Evolutionary conservation across 2,329 filamentous ascomycete genomes (phyloP).

Genomic region (Xylaria sp.): DNA sequence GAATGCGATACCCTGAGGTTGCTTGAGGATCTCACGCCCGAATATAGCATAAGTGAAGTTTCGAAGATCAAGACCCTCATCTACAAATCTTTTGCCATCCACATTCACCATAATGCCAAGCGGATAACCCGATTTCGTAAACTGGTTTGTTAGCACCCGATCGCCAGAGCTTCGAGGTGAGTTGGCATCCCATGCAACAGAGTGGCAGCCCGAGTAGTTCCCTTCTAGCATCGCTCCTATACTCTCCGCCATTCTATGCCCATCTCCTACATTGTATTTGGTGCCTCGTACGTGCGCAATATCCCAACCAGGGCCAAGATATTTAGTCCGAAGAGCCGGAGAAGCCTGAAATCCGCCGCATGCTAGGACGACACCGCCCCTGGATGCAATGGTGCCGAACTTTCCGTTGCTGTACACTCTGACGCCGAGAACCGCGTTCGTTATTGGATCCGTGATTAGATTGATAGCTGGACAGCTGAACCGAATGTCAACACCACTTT

Average conservation of each 20-base stretch:
- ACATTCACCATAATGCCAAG: constrained; percentile 73
- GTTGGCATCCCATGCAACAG: constrained; percentile 73
- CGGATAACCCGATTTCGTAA: constrained; percentile 76
- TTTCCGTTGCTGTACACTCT: constrained; percentile 34
- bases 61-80: constrained; percentile 72
- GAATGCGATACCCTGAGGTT: constrained; percentile 69
- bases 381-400: constrained; percentile 45
- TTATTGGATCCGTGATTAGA: constrained; percentile 36
- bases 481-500: constrained; percentile 34
- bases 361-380: constrained; percentile 59
- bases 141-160: constrained; percentile 70
- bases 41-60: constrained; percentile 77
- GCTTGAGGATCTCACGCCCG: constrained; percentile 68
- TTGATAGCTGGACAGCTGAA: constrained; percentile 38
- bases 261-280: constrained; percentile 71
- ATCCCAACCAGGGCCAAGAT: constrained; percentile 70
- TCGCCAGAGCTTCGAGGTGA: constrained; percentile 66
- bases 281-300: constrained; percentile 70
- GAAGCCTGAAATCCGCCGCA: constrained; percentile 74
- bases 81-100: constrained; percentile 70
- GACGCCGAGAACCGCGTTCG: constrained; percentile 40
- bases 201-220: constrained; percentile 73
- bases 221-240: constrained; percentile 64
- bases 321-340: constrained; percentile 64
- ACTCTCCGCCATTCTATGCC: constrained; percentile 64